phyloP scores from a whole-genome alignment of 176 grass and related monocot species.

The Triticum urartu region DNA sequence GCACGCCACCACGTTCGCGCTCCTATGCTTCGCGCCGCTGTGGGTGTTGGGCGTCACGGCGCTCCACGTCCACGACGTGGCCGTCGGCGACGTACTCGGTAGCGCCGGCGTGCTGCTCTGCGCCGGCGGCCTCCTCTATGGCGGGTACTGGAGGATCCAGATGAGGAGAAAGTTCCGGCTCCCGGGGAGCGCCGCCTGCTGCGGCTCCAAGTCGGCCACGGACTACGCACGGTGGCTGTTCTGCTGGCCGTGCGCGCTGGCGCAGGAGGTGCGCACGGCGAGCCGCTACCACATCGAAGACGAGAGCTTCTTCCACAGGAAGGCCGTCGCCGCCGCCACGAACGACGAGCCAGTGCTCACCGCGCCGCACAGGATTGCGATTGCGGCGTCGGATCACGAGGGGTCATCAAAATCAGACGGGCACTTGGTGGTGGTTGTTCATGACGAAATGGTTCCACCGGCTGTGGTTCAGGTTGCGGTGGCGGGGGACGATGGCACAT shows the following conservation, averaged over 20 bases:
- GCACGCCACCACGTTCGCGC: conserved; percentile 59
- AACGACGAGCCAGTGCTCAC: neutral
- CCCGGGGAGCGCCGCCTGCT: conserved; percentile 32
- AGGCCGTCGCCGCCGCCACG: neutral
- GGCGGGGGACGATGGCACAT: neutral
- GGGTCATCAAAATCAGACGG: neutral
- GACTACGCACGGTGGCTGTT: conserved; percentile 77
- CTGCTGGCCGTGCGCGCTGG: conserved; percentile 72
- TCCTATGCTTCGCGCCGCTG: conserved; percentile 69
- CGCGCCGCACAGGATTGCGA: neutral
- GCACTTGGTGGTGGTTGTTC: neutral
- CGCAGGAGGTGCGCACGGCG: conserved; percentile 82
- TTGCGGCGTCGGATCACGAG: neutral
- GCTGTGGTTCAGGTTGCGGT: conserved; percentile 27
- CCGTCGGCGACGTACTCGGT: conserved; percentile 48
- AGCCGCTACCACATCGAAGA: conserved; percentile 52
- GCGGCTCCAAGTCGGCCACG: conserved; percentile 42
- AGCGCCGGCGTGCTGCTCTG: conserved; percentile 54
- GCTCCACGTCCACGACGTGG: conserved; percentile 46
- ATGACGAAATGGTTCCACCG: conserved; percentile 30
- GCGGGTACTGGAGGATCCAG: conserved; percentile 81
- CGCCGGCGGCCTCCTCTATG: conserved; percentile 58
- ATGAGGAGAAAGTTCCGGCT: conserved; percentile 57
- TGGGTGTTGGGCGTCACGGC: conserved; percentile 75
- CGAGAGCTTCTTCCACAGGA: conserved; percentile 52